These are phyloP conservation scores for Rhizoctonia solani DNA, from an alignment of 1,284 basidiomycete genomes.

Conservation along the genomic window DNA sequence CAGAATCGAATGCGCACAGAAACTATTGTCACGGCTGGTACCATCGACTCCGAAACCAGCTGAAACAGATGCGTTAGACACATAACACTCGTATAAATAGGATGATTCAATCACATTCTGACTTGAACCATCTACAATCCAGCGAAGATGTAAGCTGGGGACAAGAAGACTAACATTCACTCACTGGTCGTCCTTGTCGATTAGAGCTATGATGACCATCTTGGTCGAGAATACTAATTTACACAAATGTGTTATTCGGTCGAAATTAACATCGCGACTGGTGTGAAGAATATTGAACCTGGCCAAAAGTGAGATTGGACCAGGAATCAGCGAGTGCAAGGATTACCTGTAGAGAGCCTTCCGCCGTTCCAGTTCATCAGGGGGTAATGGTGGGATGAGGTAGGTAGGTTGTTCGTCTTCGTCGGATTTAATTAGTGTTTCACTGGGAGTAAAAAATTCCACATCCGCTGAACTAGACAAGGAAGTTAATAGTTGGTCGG, in stretches of 20 bases:
- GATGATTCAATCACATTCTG: conserved; percentile 61
- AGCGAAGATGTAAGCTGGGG: conserved; percentile 23
- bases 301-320: not conserved
- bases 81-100: conserved; percentile 3
- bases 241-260: conserved; percentile 85
- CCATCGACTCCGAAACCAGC: conserved; percentile 64
- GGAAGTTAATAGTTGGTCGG: conserved; percentile 15
- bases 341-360: conserved; percentile 78
- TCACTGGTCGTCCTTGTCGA: conserved; percentile 81
- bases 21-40: conserved; percentile 66
- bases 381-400: conserved; percentile 77
- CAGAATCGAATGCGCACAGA: conserved; percentile 83
- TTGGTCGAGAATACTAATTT: conserved; percentile 93
- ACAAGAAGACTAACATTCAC: conserved; percentile 39
- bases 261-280: conserved; percentile 84
- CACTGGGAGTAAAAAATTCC: conserved; percentile 24
- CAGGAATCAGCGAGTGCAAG: not conserved
- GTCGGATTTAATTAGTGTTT: conserved; percentile 41
- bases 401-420: conserved; percentile 67
- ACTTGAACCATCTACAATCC: conserved; percentile 75
- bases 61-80: conserved; percentile 42
- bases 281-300: conserved; percentile 89
- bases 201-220: conserved; percentile 78
- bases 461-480: conserved; percentile 22
- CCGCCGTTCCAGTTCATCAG: conserved; percentile 76